Conservation (phyloP, 2,329 filamentous ascomycete genomes). For the Orbilia oligospora region DNA sequence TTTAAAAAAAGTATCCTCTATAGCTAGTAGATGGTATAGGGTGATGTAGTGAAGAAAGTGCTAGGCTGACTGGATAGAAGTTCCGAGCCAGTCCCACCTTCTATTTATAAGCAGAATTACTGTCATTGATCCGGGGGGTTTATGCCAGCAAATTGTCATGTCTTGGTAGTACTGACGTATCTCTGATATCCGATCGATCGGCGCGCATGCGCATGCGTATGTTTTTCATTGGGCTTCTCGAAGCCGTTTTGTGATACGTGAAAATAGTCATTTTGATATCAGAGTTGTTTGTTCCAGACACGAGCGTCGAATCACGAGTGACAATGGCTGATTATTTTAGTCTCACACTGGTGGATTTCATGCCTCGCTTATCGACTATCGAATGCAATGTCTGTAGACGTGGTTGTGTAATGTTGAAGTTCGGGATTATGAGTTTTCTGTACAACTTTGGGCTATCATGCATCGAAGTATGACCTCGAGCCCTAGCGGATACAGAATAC, state of each 20-base stretch:
- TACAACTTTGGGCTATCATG: constrained; percentile 7
- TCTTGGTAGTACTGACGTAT: constrained; percentile 28
- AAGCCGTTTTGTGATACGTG: constrained; percentile 8
- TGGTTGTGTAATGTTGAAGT: constrained; percentile 6
- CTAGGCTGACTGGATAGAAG: constrained; percentile 30
- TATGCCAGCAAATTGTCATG: constrained; percentile 30
- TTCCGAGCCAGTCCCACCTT: constrained; percentile 13
- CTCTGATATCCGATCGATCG: not conserved
- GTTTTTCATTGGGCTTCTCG: not conserved
- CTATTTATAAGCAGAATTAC: constrained; percentile 47
- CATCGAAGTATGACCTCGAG: not conserved
- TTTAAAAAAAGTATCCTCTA: not conserved
- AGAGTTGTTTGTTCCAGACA: constrained; percentile 37
- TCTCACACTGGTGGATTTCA: not conserved
- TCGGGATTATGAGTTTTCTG: constrained; percentile 7
- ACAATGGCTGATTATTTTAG: not conserved
- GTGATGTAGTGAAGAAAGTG: not conserved
- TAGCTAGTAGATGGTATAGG: not conserved
- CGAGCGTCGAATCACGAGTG: not conserved
- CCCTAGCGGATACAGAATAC: not conserved
- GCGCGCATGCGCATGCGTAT: not conserved
- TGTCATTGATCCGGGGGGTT: not conserved
- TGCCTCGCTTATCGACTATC: constrained; percentile 25
- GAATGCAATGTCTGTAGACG: not conserved
- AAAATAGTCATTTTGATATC: constrained; percentile 31